These are phyloP conservation scores for Arthrobotrys entomopaga DNA, from an alignment of 2,329 filamentous ascomycete species.

Conservation along the genomic window DNA sequence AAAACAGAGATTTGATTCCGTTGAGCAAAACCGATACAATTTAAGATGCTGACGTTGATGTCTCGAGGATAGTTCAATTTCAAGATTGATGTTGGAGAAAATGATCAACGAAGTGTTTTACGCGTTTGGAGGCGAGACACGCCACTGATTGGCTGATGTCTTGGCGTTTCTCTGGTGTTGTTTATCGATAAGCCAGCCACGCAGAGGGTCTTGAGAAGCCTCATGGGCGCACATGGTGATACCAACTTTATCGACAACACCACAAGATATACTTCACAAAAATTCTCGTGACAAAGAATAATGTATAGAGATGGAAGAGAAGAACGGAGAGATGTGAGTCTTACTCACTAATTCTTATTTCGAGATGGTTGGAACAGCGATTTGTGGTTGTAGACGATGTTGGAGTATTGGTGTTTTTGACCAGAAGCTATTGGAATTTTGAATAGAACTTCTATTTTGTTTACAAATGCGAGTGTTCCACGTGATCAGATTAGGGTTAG, in stretches of 20 bases:
- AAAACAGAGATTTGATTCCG: too few relatives aligned
- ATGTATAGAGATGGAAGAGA: neutral
- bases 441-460: too few relatives aligned
- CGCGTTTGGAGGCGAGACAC: neutral
- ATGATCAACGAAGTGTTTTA: neutral
- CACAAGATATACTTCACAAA: neutral
- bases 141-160: neutral
- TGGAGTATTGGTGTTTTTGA: constrained; percentile 11
- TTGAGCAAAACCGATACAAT: too few relatives aligned
- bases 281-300: neutral
- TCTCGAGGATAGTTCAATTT: neutral
- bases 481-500: too few relatives aligned
- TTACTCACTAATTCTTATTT: neutral
- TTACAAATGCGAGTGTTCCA: too few relatives aligned
- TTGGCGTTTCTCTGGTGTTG: constrained; percentile 1
- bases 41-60: too few relatives aligned
- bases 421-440: neutral
- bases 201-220: neutral
- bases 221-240: neutral
- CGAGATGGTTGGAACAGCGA: neutral
- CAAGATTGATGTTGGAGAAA: neutral
- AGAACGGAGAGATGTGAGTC: neutral
- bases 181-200: neutral
- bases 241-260: neutral
- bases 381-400: neutral